phyloP scores from a whole-genome alignment of 306 rosid genomes.

The Inga leiocalycina region DNA sequence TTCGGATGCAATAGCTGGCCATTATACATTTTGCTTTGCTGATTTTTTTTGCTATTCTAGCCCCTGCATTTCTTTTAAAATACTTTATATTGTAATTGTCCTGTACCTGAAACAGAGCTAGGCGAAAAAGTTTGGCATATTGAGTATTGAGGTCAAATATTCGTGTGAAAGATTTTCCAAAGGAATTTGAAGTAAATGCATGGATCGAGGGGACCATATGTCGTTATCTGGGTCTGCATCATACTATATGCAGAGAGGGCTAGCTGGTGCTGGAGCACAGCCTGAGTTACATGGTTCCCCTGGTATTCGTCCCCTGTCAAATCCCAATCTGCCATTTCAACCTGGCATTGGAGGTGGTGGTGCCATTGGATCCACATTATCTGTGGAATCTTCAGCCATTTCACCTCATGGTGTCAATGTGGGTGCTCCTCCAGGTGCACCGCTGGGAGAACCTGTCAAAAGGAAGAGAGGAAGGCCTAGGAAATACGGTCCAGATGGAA shows the following conservation, averaged over 20 bases:
- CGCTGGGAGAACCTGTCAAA: conserved; percentile 64
- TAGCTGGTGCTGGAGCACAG: conserved; percentile 61
- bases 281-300: conserved; percentile 65
- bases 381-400: conserved; percentile 61
- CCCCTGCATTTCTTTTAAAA: conserved; percentile 23
- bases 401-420: conserved; percentile 72
- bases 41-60: conserved; percentile 33
- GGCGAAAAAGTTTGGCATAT: conserved; percentile 29
- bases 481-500: conserved; percentile 86
- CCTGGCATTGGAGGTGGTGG: conserved; percentile 59
- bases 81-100: conserved; percentile 17
- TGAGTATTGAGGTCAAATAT: conserved; percentile 35
- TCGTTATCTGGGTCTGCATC: conserved; percentile 74
- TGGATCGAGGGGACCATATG: conserved; percentile 96
- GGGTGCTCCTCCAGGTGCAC: conserved; percentile 59
- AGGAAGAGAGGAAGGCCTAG: conserved; percentile 97
- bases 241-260: conserved; percentile 75
- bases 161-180: conserved; percentile 32
- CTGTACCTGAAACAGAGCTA: conserved; percentile 45
- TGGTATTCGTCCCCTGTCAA: conserved; percentile 54
- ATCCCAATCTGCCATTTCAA: conserved; percentile 66
- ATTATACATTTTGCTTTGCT: conserved; percentile 28
- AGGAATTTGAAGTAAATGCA: conserved; percentile 62
- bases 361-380: conserved; percentile 61
- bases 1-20: conserved; percentile 24